A percentile compares a stretch with the other conserved stretches of the same genome.
Evolutionary conservation across 2,329 filamentous ascomycete species (phyloP).

Genomic region (Fusarium siculi): DNA sequence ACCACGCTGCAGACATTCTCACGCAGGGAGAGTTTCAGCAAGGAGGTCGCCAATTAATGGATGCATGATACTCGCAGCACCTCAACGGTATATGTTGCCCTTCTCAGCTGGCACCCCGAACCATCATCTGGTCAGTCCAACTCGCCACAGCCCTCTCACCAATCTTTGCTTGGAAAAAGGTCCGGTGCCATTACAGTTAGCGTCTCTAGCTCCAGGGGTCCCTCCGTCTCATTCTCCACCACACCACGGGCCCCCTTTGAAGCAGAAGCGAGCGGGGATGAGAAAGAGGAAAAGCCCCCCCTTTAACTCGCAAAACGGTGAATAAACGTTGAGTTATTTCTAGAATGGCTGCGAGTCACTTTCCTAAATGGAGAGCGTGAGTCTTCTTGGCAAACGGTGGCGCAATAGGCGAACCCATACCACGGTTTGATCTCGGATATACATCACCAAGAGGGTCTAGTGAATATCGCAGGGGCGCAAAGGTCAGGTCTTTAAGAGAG

Average conservation of each 20-base stretch:
- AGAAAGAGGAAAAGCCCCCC: neutral
- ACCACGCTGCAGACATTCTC: neutral
- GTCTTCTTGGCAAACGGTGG: neutral
- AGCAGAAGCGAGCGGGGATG: neutral
- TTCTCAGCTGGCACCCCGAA: conserved; percentile 1
- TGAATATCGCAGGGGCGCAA: neutral
- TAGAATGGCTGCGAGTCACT: neutral
- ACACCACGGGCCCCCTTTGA: neutral
- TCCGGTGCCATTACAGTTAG: conserved; percentile 6
- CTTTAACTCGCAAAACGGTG: neutral
- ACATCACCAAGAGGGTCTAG: neutral
- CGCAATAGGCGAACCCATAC: neutral
- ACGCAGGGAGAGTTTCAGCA: neutral
- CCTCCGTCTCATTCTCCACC: neutral
- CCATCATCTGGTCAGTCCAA: neutral
- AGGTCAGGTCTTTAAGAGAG: neutral
- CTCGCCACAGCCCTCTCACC: neutral
- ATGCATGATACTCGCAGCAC: neutral
- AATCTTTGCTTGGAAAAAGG: conserved; percentile 6
- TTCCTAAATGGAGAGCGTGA: neutral
- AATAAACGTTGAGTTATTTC: neutral
- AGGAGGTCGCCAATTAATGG: neutral
- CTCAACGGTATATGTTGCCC: neutral
- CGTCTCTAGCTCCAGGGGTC: conserved; percentile 1
- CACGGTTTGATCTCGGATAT: neutral